These are phyloP conservation scores for Paracorniculantispora psalliotae DNA, from an alignment of 2,329 filamentous ascomycete species.

Conservation along the genomic window DNA sequence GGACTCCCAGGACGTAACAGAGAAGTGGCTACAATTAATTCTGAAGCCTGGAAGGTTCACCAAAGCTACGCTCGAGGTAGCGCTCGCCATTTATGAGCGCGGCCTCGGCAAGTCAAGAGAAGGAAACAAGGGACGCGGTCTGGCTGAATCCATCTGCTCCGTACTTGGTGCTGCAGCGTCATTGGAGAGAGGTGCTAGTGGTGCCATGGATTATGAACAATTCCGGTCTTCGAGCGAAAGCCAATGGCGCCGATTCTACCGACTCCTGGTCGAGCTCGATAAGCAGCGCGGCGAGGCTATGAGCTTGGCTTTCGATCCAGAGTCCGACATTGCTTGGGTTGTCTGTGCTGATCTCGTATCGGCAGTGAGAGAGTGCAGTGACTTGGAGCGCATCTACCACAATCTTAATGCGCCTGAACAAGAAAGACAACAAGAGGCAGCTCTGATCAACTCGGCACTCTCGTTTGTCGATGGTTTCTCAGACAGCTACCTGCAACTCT, in stretches of 20 bases:
- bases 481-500: conserved; percentile 62
- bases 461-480: conserved; percentile 67
- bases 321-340: conserved; percentile 72
- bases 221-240: conserved; percentile 70
- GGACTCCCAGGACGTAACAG: conserved; percentile 65
- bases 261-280: conserved; percentile 79
- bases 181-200: conserved; percentile 55
- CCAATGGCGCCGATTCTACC: conserved; percentile 89
- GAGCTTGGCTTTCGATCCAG: conserved; percentile 67
- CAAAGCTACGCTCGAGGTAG: conserved; percentile 73
- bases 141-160: conserved; percentile 72
- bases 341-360: conserved; percentile 78
- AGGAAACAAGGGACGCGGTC: conserved; percentile 44
- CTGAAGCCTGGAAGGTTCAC: conserved; percentile 81
- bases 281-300: conserved; percentile 79
- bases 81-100: conserved; percentile 74
- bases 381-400: conserved; percentile 68
- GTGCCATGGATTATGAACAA: conserved; percentile 67
- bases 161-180: conserved; percentile 66
- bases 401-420: conserved; percentile 56
- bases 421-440: conserved; percentile 49
- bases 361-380: conserved; percentile 73
- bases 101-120: conserved; percentile 39
- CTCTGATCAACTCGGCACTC: conserved; percentile 64
- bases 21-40: conserved; percentile 82